Percentiles rank a stretch among this genome's conserved stretches.
These are phyloP conservation scores for Russula foetens DNA, from an alignment of 768 basidiomycete genomes.

Conservation along the genomic window DNA sequence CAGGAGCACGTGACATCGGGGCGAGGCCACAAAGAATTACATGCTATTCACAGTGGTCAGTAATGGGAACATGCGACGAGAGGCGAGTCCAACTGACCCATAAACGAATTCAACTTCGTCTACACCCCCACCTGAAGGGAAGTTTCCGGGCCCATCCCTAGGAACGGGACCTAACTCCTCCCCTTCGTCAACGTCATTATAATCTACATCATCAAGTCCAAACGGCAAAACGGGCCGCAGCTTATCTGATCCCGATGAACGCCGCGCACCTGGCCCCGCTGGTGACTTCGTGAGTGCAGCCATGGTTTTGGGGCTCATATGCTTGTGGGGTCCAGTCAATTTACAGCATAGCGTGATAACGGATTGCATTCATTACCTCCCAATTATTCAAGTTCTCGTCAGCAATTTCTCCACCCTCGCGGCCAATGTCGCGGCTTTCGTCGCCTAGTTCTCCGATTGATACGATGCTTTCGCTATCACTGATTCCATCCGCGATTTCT, in stretches of 20 bases:
- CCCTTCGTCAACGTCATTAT: conserved; percentile 52
- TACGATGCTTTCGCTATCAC: conserved; percentile 90
- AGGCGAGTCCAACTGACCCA: conserved; percentile 42
- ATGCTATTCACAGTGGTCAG: conserved; percentile 6
- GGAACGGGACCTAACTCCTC: conserved; percentile 68
- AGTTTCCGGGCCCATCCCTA: conserved; percentile 62
- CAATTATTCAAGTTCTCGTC: conserved; percentile 91
- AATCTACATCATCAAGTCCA: conserved; percentile 69
- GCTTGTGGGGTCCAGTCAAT: conserved; percentile 39
- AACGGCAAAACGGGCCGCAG: conserved; percentile 76
- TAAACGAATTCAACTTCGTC: conserved; percentile 89
- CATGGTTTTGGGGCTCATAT: conserved; percentile 95
- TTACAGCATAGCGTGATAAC: not conserved
- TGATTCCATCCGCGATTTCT: conserved; percentile 80
- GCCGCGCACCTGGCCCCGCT: conserved; percentile 51
- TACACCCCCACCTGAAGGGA: conserved; percentile 73
- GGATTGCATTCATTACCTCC: conserved; percentile 59
- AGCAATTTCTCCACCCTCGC: conserved; percentile 52
- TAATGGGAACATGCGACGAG: not conserved
- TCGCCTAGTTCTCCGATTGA: conserved; percentile 85
- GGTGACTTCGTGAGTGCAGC: conserved; percentile 89
- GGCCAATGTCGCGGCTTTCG: conserved; percentile 54
- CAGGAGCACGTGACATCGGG: no score
- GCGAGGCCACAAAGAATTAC: no score
- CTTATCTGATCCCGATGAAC: conserved; percentile 69